These are phyloP conservation scores for Phytopythium chamaehyphon DNA, from an alignment of 352 stramenopile genomes.

Conservation along the genomic window DNA sequence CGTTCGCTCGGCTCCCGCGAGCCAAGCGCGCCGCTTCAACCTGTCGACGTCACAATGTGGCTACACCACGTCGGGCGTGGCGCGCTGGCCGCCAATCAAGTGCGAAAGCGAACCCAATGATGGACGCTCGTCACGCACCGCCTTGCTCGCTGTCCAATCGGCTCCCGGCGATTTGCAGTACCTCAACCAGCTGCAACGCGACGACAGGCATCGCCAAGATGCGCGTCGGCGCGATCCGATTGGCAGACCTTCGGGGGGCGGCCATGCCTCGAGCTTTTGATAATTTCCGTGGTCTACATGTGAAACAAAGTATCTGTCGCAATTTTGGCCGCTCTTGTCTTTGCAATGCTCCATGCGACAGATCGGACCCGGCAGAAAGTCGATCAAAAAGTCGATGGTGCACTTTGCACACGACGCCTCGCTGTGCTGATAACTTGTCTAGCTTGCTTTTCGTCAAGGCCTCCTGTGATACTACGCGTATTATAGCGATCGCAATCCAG, in stretches of 20 bases:
- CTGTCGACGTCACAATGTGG: background rate
- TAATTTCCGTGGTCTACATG: too few relatives aligned
- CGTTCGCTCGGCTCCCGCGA: background rate
- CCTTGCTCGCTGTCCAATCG: background rate
- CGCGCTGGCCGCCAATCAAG: background rate
- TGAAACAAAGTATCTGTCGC: too few relatives aligned
- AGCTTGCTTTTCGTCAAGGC: too few relatives aligned
- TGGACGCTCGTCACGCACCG: background rate
- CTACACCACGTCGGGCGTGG: background rate
- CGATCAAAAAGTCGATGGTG: too few relatives aligned
- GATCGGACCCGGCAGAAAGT: too few relatives aligned
- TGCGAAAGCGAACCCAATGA: background rate
- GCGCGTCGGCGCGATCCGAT: background rate
- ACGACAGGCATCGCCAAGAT: background rate
- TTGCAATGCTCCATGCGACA: too few relatives aligned
- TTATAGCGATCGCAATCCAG: too few relatives aligned
- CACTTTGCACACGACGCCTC: too few relatives aligned
- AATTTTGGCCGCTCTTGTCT: too few relatives aligned
- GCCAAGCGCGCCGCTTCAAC: constrained; percentile 4
- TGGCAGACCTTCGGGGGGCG: background rate
- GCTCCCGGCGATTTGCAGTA: background rate
- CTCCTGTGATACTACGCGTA: too few relatives aligned
- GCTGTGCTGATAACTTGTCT: too few relatives aligned
- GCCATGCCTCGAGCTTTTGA: too few relatives aligned
- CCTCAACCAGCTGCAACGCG: constrained; percentile 1